These are phyloP conservation scores for Mitragyna speciosa DNA, from an alignment of 257 asterid species.

Conservation along the genomic window DNA sequence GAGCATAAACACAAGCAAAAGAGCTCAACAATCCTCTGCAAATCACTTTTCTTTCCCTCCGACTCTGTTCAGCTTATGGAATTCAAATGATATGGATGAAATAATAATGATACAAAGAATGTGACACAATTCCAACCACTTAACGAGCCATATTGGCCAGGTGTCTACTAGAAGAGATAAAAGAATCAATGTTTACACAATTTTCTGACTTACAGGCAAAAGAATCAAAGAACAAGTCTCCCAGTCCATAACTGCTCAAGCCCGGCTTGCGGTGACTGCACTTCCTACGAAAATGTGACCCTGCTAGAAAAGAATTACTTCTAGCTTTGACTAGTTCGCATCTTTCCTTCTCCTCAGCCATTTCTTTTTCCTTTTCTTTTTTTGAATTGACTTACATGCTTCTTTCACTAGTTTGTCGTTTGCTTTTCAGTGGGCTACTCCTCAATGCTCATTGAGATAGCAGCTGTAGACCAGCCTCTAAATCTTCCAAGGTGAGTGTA, in stretches of 20 bases:
- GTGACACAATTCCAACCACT: neutral
- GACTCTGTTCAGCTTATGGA: too few species aligned
- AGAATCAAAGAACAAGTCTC: neutral
- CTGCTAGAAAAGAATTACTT: slow-evolving; percentile 5
- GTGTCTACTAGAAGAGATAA: neutral
- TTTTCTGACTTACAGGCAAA: neutral
- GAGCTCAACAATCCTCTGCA: too few species aligned
- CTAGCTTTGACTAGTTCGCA: neutral
- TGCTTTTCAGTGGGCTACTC: neutral
- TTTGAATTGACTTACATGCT: neutral
- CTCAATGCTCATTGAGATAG: slow-evolving; percentile 48
- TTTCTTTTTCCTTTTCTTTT: neutral
- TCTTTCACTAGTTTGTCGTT: too few species aligned
- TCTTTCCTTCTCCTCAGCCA: neutral
- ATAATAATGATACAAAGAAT: slow-evolving; percentile 4
- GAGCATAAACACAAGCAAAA: too few species aligned
- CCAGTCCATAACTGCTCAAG: neutral
- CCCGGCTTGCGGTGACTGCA: neutral
- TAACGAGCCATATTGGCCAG: neutral
- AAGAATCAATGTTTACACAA: neutral
- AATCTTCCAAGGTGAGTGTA: slow-evolving; percentile 69
- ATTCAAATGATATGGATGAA: too few species aligned
- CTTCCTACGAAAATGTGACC: too few species aligned
- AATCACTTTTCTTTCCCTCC: neutral
- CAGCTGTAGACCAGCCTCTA: slow-evolving; percentile 62